Evolutionary conservation across 805 yeast genomes (phyloP).

Genomic region (Cyberlindnera nakhonratchasimensis): DNA sequence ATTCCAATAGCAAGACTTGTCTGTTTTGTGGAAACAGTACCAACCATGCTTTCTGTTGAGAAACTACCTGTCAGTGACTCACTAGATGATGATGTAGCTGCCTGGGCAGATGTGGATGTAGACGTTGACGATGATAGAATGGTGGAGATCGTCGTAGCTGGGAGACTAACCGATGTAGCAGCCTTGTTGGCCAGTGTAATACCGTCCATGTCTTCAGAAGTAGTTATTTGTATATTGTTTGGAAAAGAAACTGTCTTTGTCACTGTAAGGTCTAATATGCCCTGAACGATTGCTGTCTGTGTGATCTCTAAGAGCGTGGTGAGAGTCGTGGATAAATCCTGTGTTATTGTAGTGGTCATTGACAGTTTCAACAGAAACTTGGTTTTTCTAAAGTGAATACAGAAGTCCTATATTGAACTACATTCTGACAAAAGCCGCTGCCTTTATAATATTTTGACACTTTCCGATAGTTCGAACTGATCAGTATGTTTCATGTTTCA

Average conservation of each 20-base stretch:
- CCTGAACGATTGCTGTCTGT: conserved; percentile 16
- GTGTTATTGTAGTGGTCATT: conserved; percentile 16
- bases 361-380: neutral
- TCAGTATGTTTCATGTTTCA: conserved; percentile 10
- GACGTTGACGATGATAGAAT: conserved; percentile 13
- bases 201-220: neutral
- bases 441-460: neutral
- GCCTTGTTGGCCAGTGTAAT: conserved; percentile 16
- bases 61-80: neutral
- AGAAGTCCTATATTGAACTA: neutral
- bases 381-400: too few species aligned
- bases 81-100: neutral
- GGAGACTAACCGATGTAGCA: neutral
- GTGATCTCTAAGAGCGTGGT: conserved; percentile 7
- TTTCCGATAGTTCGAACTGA: neutral
- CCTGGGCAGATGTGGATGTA: conserved; percentile 8
- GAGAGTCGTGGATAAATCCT: conserved; percentile 9
- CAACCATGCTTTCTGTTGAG: neutral
- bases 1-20: conserved; percentile 27
- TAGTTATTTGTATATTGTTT: neutral
- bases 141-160: conserved; percentile 13
- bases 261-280: conserved; percentile 13
- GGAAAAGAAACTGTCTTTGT: neutral
- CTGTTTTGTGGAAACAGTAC: conserved; percentile 7
- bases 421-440: neutral